A percentile compares a stretch with the other conserved stretches of the same genome.
These are phyloP conservation scores for Fusarium nanum DNA, from an alignment of 2,329 filamentous ascomycete species.

Conservation along the genomic window DNA sequence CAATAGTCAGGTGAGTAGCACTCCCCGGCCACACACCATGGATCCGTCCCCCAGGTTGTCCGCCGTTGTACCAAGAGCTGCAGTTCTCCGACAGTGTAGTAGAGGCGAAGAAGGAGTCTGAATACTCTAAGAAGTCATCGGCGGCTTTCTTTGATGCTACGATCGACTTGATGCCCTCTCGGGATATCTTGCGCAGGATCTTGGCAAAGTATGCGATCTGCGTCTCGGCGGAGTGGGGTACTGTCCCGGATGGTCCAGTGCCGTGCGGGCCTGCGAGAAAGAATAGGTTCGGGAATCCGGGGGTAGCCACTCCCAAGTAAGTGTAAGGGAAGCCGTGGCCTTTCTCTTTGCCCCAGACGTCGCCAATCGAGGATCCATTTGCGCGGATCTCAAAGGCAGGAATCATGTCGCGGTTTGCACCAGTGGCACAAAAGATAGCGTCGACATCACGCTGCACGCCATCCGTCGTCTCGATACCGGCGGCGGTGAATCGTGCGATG, in stretches of 20 bases:
- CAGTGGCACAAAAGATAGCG: not conserved
- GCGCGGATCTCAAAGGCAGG: not conserved
- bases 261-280: not conserved
- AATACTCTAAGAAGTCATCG: not conserved
- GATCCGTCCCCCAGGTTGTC: not conserved
- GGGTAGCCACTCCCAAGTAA: not conserved
- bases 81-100: not conserved
- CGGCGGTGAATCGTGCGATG: not conserved
- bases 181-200: not conserved
- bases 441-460: not conserved
- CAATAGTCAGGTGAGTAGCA: not conserved
- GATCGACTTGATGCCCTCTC: not conserved
- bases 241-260: not conserved
- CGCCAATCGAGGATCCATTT: not conserved
- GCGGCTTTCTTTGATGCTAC: not conserved
- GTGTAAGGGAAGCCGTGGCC: not conserved
- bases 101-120: not conserved
- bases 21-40: slow-evolving; percentile 2
- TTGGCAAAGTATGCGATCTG: not conserved
- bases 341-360: not conserved
- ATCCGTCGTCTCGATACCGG: not conserved
- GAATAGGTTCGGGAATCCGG: not conserved
- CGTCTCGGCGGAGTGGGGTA: not conserved
- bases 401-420: not conserved
- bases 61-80: slow-evolving; percentile 1